Conservation (phyloP, 495 filamentous ascomycete genomes). For the Cercophora sp. region DNA sequence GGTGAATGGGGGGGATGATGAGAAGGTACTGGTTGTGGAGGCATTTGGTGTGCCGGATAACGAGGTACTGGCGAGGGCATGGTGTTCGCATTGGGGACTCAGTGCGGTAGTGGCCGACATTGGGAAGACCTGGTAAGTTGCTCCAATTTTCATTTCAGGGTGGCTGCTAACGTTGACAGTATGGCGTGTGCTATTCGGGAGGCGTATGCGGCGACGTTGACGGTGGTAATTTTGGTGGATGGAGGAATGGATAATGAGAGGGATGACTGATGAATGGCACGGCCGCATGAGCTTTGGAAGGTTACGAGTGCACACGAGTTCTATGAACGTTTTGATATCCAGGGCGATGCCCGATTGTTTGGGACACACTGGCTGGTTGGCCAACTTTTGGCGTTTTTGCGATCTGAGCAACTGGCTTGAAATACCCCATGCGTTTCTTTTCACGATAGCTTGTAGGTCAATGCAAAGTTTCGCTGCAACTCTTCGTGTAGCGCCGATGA, state of each 20-base stretch:
- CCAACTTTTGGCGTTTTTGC: no score
- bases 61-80: slow-evolving; percentile 68
- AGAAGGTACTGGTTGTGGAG: slow-evolving; percentile 64
- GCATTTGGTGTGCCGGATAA: slow-evolving; percentile 68
- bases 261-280: slow-evolving; percentile 25
- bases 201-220: slow-evolving; percentile 65
- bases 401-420: no score
- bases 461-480: neutral
- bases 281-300: no score
- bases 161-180: slow-evolving; percentile 27
- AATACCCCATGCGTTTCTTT: no score
- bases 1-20: slow-evolving; percentile 36
- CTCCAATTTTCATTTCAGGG: slow-evolving; percentile 6
- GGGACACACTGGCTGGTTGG: no score
- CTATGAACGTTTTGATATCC: no score
- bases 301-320: no score
- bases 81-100: slow-evolving; percentile 68
- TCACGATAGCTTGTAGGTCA: no score
- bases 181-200: slow-evolving; percentile 67
- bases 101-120: slow-evolving; percentile 63
- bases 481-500: neutral
- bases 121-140: slow-evolving; percentile 57
- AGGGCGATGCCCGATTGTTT: no score
- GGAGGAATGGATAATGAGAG: slow-evolving; percentile 20
- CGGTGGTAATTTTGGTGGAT: slow-evolving; percentile 61